Evolutionary conservation across 2,329 filamentous ascomycete genomes (phyloP), one percentile per base, ranked within the genome.

Genomic region (Phyllosticta citriasiana): DNA sequence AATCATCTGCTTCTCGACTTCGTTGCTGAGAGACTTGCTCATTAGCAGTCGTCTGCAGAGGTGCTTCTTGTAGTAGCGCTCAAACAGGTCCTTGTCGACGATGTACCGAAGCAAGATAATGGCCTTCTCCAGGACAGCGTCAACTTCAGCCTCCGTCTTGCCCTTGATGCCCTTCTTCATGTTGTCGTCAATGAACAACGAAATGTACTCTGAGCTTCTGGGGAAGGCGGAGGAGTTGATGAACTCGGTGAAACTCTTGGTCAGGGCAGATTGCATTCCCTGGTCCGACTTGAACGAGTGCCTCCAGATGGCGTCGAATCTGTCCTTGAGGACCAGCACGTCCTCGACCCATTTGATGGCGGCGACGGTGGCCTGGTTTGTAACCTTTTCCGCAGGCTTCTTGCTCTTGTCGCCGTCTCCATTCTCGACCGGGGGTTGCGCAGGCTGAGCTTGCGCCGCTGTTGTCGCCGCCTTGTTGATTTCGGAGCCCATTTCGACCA

Each of bases 41-140:
- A 94, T 89, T 19, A 99, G 79, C 52, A 99, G 78, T 57, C 94
- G 86, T 63, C 90, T 88, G 53, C 90, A 93, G 25, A 99, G 82
- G 75, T 99, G 94, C 72, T 96, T 96, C 79, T 97, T 96, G 79
- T 99, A 97, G 74, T 99, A 99, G 4, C 89, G 85, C 77, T 99
- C 93, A 69, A 99, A 97, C 66, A 96, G 81, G 71, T 99, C 94
- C 75, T 93, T 94, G 69, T 97, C 93, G 60, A 87, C 84, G 47
- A 99, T 83, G 67, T 96, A 97, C 54, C 91, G 86, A 58, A 99
- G 82, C 6, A 99, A 79, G 0, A 88, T 85, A 63, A 96, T 95
- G 12, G 92, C 92, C 71, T 94, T 96, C 63, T 97, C 92, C 51
- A 97, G 79, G 1, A 96, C 84, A 7, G 77, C 74, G 68, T 97